These are phyloP conservation scores for Cochlearia excelsa DNA, from an alignment of 345 rosid species.

Conservation along the genomic window DNA sequence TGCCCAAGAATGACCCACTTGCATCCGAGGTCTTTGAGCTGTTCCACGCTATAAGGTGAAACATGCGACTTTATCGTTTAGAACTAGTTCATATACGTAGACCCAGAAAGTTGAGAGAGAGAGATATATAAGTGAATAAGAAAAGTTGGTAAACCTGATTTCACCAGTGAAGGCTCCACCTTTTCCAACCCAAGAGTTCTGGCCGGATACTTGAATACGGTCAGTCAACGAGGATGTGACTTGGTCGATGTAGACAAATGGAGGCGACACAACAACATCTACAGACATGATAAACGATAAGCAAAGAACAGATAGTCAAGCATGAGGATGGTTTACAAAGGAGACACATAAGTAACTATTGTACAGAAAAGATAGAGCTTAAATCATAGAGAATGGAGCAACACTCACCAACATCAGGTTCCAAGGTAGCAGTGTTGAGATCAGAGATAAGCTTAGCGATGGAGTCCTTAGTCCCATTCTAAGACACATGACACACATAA, in stretches of 20 bases:
- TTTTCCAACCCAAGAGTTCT: conserved; percentile 94
- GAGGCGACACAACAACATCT: conserved; percentile 98
- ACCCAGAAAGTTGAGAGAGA: not conserved
- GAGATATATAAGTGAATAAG: conserved; percentile 4
- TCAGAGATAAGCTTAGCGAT: conserved; percentile 86
- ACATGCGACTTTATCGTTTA: not conserved
- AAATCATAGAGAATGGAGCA: conserved; percentile 4
- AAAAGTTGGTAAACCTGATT: conserved; percentile 62
- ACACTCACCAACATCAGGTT: conserved; percentile 81
- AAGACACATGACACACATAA: not conserved
- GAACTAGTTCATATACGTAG: not conserved
- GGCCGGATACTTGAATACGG: conserved; percentile 80
- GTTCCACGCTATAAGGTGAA: conserved; percentile 68
- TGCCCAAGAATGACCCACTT: conserved; percentile 98
- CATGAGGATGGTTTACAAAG: not conserved
- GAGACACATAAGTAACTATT: not conserved
- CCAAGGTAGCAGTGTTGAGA: conserved; percentile 76
- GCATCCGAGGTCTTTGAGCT: conserved; percentile 85
- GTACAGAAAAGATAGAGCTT: not conserved
- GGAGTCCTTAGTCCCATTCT: conserved; percentile 96
- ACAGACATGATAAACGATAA: conserved; percentile 19
- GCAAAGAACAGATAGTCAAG: conserved; percentile 14
- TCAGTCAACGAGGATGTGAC: conserved; percentile 65
- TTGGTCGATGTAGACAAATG: conserved; percentile 83
- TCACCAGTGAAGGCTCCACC: conserved; percentile 99